Conservation (phyloP, 495 filamentous ascomycete genomes). For the Penicillium macrosclerotiorum region DNA sequence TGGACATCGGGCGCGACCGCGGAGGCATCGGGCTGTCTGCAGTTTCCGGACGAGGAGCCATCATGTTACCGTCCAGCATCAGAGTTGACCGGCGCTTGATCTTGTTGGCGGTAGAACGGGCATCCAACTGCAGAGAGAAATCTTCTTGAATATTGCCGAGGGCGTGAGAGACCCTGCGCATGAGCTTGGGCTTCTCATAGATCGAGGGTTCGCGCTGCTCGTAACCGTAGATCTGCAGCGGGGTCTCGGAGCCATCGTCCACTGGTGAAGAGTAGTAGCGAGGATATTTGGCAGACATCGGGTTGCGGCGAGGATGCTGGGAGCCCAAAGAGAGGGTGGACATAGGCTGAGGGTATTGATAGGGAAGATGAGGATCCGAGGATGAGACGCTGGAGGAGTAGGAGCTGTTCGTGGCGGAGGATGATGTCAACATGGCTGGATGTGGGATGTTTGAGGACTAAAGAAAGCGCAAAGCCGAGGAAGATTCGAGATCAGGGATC, state of each 20-base stretch:
- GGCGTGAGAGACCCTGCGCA: slow-evolving; percentile 39
- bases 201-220: slow-evolving; percentile 41
- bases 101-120: slow-evolving; percentile 26
- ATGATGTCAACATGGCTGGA: slow-evolving; percentile 27
- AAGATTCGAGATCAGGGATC: slow-evolving; percentile 1
- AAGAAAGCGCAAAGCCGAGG: slow-evolving; percentile 15
- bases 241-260: slow-evolving; percentile 31
- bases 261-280: slow-evolving; percentile 44
- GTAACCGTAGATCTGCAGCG: slow-evolving; percentile 37
- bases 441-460: slow-evolving; percentile 7
- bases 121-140: slow-evolving; percentile 29
- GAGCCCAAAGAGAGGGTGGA: slow-evolving; percentile 29
- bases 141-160: slow-evolving; percentile 45
- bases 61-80: slow-evolving; percentile 16
- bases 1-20: slow-evolving; percentile 29
- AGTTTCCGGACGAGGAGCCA: slow-evolving; percentile 10
- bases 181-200: slow-evolving; percentile 29
- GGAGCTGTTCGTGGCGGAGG: slow-evolving; percentile 23
- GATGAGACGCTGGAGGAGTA: slow-evolving; percentile 30
- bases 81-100: slow-evolving; percentile 36
- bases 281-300: slow-evolving; percentile 27
- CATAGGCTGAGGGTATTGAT: slow-evolving; percentile 25
- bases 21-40: slow-evolving; percentile 10
- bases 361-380: slow-evolving; percentile 31
- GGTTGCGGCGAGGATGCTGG: slow-evolving; percentile 20